Evolutionary conservation across 257 asterid genomes (phyloP).

Genomic region (Nicotiana attenuata): DNA sequence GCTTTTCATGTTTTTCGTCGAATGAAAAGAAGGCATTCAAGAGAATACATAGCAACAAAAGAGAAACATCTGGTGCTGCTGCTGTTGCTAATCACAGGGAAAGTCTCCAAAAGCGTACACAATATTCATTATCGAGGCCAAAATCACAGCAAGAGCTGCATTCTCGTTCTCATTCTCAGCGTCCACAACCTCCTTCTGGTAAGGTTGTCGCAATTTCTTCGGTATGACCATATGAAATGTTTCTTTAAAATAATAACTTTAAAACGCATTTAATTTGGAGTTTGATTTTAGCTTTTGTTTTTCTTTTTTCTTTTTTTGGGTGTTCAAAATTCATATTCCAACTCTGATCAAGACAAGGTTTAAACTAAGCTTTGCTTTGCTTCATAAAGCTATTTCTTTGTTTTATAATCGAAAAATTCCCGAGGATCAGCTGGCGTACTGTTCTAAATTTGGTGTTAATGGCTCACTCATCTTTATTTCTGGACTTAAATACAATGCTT

Average conservation of each 20-base stretch:
- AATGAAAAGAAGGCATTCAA: conserved; percentile 17
- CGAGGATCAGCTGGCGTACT: background rate
- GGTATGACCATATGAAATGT: no score
- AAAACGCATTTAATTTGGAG: background rate
- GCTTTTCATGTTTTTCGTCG: conserved; percentile 23
- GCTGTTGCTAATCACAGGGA: background rate
- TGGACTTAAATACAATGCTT: background rate
- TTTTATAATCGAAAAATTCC: no score
- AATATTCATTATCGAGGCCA: background rate
- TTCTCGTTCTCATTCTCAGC: background rate
- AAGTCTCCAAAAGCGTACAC: background rate
- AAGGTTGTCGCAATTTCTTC: background rate
- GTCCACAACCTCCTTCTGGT: background rate
- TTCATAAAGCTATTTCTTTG: no score
- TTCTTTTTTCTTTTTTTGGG: background rate
- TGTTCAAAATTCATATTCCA: background rate
- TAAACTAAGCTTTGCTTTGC: no score
- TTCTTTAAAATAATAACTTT: background rate
- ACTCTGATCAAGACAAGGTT: background rate
- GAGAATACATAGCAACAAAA: background rate
- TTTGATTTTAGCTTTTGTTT: no score
- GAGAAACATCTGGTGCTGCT: background rate
- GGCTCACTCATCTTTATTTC: background rate
- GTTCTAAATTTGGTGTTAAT: background rate
- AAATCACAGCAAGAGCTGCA: background rate